Evolutionary conservation across 805 yeast species (phyloP).

Genomic region (Zygoascus biomembranicola): DNA sequence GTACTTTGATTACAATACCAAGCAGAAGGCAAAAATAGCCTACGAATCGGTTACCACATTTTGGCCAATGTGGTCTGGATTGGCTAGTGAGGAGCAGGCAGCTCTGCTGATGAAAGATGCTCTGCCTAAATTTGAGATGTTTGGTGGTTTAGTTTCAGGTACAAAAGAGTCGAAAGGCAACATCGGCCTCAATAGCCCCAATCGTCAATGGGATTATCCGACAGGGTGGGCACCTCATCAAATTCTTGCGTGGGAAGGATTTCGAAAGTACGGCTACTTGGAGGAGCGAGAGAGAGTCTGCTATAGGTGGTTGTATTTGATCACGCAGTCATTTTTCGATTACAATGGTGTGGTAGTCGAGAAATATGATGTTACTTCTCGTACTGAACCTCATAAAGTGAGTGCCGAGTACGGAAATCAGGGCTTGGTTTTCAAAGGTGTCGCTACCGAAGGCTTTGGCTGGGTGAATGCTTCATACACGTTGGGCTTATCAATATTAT

Average conservation of each 20-base stretch:
- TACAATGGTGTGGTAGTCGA: slow-evolving; percentile 93
- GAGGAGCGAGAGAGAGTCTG: slow-evolving; percentile 62
- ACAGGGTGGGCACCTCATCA: slow-evolving; percentile 99
- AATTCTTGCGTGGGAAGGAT: slow-evolving; percentile 86
- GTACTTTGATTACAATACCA: slow-evolving; percentile 77
- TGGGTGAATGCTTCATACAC: slow-evolving; percentile 92
- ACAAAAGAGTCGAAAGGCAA: slow-evolving; percentile 67
- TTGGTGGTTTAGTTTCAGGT: slow-evolving; percentile 86
- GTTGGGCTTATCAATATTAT: slow-evolving; percentile 60
- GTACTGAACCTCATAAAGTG: slow-evolving; percentile 80
- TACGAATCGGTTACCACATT: slow-evolving; percentile 85
- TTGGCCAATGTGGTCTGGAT: slow-evolving; percentile 87
- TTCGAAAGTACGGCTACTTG: slow-evolving; percentile 59
- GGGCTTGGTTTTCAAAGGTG: slow-evolving; percentile 87
- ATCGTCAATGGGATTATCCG: slow-evolving; percentile 97
- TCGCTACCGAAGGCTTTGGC: slow-evolving; percentile 93
- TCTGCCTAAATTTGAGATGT: slow-evolving; percentile 64
- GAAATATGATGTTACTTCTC: slow-evolving; percentile 82
- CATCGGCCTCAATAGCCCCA: slow-evolving; percentile 62
- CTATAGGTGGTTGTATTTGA: slow-evolving; percentile 82
- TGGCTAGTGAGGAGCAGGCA: slow-evolving; percentile 65
- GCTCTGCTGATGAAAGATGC: slow-evolving; percentile 46
- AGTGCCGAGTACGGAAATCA: slow-evolving; percentile 97
- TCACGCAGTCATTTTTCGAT: slow-evolving; percentile 85
- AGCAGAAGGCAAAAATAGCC: slow-evolving; percentile 42